Percentiles rank a stretch among this genome's conserved stretches.
Conservation (phyloP, 2,329 filamentous ascomycete species). For the Penicillium frequentans region DNA sequence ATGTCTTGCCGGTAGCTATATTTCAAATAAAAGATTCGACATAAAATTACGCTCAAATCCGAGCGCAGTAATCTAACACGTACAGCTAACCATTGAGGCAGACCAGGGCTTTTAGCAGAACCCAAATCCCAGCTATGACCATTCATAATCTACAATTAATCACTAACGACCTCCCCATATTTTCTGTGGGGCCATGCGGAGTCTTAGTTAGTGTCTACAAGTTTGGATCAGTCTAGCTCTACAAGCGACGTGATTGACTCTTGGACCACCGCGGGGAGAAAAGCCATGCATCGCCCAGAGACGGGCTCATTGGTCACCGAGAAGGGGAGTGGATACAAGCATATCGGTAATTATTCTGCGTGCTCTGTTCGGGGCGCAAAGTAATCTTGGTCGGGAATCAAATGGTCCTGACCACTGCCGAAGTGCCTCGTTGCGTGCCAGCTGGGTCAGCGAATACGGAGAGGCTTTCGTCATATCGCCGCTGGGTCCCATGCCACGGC, state of each 20-base stretch:
- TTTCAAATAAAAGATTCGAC: background rate
- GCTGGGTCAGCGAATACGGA: background rate
- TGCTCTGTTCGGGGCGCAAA: background rate
- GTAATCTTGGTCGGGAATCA: background rate
- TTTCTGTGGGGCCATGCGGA: conserved; percentile 14
- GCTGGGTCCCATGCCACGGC: background rate
- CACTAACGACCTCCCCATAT: background rate
- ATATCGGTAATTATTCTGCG: background rate
- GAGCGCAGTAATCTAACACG: background rate
- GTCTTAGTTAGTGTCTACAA: background rate
- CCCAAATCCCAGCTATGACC: background rate
- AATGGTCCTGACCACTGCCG: background rate
- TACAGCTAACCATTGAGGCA: background rate
- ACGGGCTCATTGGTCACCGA: background rate
- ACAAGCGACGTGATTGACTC: conserved; percentile 1
- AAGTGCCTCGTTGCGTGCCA: background rate
- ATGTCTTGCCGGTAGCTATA: background rate
- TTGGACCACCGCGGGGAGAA: background rate
- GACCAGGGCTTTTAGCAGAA: background rate
- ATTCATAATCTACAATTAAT: background rate
- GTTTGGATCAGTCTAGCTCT: background rate
- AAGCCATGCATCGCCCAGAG: background rate
- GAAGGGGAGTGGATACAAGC: background rate
- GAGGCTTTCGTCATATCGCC: background rate
- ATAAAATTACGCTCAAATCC: background rate